Percentiles rank a stretch among this genome's conserved stretches.
Evolutionary conservation across 1,284 basidiomycete species (phyloP).

Genomic region (Cystobasidiaceae sp.): DNA sequence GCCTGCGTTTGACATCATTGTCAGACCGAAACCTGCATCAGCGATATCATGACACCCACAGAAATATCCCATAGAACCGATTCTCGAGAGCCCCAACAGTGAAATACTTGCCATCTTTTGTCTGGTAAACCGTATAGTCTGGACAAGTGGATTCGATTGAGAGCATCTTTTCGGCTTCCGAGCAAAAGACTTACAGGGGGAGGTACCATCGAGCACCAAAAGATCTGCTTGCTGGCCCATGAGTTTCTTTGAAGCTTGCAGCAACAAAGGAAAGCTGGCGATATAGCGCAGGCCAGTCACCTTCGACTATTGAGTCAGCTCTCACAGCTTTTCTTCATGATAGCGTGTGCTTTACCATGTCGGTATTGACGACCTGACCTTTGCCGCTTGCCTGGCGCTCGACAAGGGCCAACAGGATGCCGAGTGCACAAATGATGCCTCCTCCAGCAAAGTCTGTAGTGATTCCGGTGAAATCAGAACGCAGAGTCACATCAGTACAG

Average conservation of each 20-base stretch:
- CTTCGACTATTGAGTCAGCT: constrained; percentile 46
- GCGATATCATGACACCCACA: constrained; percentile 43
- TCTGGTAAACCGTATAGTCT: constrained; percentile 66
- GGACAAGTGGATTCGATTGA: neutral
- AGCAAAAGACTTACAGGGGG: constrained; percentile 52
- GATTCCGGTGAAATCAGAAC: neutral
- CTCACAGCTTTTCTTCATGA: neutral
- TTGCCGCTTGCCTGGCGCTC: constrained; percentile 58
- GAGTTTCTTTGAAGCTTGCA: constrained; percentile 48
- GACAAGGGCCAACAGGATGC: constrained; percentile 68
- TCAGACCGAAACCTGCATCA: too few relatives aligned
- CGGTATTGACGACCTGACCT: constrained; percentile 68
- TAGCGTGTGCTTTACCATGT: constrained; percentile 58
- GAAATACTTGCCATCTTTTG: constrained; percentile 67
- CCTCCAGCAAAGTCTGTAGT: constrained; percentile 74
- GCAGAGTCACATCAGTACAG: neutral
- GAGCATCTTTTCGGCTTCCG: neutral
- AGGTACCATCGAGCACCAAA: constrained; percentile 68
- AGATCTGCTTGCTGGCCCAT: constrained; percentile 54
- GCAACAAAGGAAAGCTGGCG: constrained; percentile 63
- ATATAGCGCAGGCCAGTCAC: constrained; percentile 73
- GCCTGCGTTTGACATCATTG: neutral
- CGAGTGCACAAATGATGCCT: constrained; percentile 64
- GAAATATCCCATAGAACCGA: constrained; percentile 60
- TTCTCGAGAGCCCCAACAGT: constrained; percentile 69